Base-by-base conservation (phyloP, 306 rosid genomes). In the Glycine latifolia region DNA sequence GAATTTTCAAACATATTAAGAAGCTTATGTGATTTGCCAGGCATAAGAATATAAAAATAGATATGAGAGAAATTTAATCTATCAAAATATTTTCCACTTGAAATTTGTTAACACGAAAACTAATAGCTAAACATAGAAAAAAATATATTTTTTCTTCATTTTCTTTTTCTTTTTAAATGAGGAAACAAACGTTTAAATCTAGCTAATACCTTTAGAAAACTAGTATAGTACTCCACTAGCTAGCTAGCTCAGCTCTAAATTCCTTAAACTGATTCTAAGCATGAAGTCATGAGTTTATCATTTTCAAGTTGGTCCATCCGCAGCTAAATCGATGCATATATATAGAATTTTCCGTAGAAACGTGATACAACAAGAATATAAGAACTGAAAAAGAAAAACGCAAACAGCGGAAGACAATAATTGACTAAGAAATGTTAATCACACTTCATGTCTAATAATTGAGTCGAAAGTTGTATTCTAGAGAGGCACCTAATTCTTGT, bases 211-310 rank as follows among this genome's bases (percentile, higher is more conserved):
- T 61, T 26, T 37, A 62, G 16, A 33, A 61, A 61, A 61, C 43
- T 26, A 61, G 41, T 61, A 26, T 31, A 26, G 2, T 26, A 11
- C 16, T 35, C 8, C 1, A 33, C 70, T 35, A 37, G 43, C 43
- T 60, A 37, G n/a, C 43, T 60, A 59, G 44, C 49, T 41, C 71
- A 65, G 10, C 52, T 67, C 52, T 67, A 65, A 35, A 37, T 63
- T 35, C 35, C 10, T 66, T 66, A 33, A 63, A 62, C 10, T 15
- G n/a, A 44, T 44, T 67, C 37, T 7, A 3, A 68, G 37, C 74
- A 46, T 16, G 9, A 68, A 43, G 47, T 43, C 5, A 7, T 5
- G 8, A 43, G 47, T 43, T 68, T 68, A 68, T 44, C 10, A 17
- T 67, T 67, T 67, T 16, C 37, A 67, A 8, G 11, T 68, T 8